Evolutionary conservation across 2,329 filamentous ascomycete genomes (phyloP).

Genomic region (Parastagonospora avenae): DNA sequence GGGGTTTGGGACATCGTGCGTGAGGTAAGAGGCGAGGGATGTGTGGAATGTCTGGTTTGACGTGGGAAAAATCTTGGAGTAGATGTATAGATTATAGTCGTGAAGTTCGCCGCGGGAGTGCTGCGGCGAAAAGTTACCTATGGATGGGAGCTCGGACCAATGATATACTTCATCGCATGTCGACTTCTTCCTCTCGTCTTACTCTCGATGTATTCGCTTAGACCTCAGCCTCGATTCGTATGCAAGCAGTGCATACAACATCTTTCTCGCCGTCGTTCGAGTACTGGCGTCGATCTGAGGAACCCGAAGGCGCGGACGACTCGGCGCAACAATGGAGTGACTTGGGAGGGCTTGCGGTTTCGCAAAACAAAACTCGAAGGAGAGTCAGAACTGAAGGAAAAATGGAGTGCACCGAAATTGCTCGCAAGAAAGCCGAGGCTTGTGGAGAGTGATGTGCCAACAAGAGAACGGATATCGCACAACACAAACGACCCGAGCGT

Average conservation of each 20-base stretch:
- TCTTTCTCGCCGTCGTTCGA: constrained; percentile 5
- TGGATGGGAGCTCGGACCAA: constrained; percentile 26
- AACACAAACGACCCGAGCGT: not conserved
- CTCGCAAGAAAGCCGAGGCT: not conserved
- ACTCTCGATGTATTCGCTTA: constrained; percentile 8
- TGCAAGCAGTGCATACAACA: constrained; percentile 25
- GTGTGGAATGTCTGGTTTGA: not conserved
- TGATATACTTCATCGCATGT: constrained; percentile 4
- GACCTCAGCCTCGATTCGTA: constrained; percentile 16
- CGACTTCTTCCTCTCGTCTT: not conserved
- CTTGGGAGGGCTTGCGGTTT: not conserved
- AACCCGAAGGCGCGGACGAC: not conserved
- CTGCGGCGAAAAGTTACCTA: constrained; percentile 34
- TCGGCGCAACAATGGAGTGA: not conserved
- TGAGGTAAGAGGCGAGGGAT: not conserved
- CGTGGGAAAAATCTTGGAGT: too few species aligned
- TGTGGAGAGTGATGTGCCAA: not conserved
- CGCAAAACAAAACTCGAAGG: not conserved
- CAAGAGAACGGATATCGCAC: not conserved
- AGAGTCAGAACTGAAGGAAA: not conserved
- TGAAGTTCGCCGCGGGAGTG: constrained; percentile 22
- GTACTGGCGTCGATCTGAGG: not conserved
- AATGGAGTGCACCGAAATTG: not conserved
- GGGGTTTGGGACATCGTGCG: constrained; percentile 47
- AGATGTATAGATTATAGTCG: constrained; percentile 2